phyloP scores from a whole-genome alignment of 768 basidiomycete genomes.

The Agaricus bisporus region DNA sequence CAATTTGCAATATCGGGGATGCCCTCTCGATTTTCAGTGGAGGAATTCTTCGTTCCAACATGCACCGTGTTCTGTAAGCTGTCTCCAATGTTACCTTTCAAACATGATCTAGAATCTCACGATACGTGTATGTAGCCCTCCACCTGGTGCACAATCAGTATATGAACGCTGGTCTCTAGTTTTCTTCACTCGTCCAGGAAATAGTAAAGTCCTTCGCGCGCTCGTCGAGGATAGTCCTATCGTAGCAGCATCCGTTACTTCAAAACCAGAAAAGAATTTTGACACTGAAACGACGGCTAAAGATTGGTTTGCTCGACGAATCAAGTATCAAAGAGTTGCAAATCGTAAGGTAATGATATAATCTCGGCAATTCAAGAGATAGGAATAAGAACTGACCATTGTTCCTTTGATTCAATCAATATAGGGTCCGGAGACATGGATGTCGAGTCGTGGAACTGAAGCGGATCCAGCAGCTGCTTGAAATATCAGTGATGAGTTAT shows the following conservation, averaged over 20 bases:
- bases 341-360: slow-evolving; percentile 31
- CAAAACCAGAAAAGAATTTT: slow-evolving; percentile 30
- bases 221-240: slow-evolving; percentile 43
- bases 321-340: slow-evolving; percentile 38
- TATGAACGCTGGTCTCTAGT: slow-evolving; percentile 62
- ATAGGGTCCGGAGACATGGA: slow-evolving; percentile 43
- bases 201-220: slow-evolving; percentile 44
- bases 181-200: slow-evolving; percentile 60
- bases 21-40: slow-evolving; percentile 58
- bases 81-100: no score
- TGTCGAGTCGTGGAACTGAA: slow-evolving; percentile 40
- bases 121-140: slow-evolving; percentile 30
- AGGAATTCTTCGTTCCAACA: slow-evolving; percentile 55
- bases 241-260: slow-evolving; percentile 38
- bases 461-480: slow-evolving; percentile 1
- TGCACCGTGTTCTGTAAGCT: slow-evolving; percentile 57
- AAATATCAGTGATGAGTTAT: not conserved
- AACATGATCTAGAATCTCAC: not conserved
- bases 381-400: not conserved
- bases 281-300: slow-evolving; percentile 29
- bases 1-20: slow-evolving; percentile 60
- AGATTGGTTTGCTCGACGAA: slow-evolving; percentile 40
- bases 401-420: no score
- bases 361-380: not conserved
- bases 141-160: slow-evolving; percentile 49